These are phyloP conservation scores for Thalassiosira livingstoniorum DNA, from an alignment of 352 stramenopile genomes.

Conservation along the genomic window DNA sequence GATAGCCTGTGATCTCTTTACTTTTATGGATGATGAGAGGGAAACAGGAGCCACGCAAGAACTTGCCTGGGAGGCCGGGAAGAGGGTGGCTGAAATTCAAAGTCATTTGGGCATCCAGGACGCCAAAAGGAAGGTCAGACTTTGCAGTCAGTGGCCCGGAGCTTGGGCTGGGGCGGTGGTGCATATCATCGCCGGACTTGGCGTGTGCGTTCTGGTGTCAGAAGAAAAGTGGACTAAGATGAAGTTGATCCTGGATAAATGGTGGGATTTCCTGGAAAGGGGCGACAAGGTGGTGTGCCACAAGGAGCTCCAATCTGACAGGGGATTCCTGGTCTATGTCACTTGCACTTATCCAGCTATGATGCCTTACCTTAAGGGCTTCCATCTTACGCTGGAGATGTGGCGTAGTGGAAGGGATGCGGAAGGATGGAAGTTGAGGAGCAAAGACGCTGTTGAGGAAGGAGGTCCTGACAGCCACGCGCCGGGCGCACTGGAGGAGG, in stretches of 20 bases:
- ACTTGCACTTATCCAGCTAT: conserved; percentile 54
- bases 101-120: conserved; percentile 62
- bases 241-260: conserved; percentile 30
- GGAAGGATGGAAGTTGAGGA: conserved; percentile 51
- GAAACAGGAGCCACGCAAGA: not conserved
- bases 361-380: conserved; percentile 71
- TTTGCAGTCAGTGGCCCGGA: conserved; percentile 30
- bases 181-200: conserved; percentile 2
- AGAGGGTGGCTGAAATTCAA: conserved; percentile 4
- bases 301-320: conserved; percentile 39
- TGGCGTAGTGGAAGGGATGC: conserved; percentile 47
- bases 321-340: conserved; percentile 73
- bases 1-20: conserved; percentile 2
- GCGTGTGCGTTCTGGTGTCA: conserved; percentile 28
- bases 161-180: conserved; percentile 65
- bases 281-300: conserved; percentile 29
- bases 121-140: conserved; percentile 52
- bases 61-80: not conserved
- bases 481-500: not conserved
- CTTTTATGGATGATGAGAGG: not conserved
- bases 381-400: conserved; percentile 62
- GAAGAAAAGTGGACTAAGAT: conserved; percentile 63
- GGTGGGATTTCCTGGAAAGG: not conserved
- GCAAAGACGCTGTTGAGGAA: not conserved
- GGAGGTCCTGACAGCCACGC: not conserved